Conservation (phyloP, 805 yeast genomes). For the Metschnikowia noctiluminum region DNA sequence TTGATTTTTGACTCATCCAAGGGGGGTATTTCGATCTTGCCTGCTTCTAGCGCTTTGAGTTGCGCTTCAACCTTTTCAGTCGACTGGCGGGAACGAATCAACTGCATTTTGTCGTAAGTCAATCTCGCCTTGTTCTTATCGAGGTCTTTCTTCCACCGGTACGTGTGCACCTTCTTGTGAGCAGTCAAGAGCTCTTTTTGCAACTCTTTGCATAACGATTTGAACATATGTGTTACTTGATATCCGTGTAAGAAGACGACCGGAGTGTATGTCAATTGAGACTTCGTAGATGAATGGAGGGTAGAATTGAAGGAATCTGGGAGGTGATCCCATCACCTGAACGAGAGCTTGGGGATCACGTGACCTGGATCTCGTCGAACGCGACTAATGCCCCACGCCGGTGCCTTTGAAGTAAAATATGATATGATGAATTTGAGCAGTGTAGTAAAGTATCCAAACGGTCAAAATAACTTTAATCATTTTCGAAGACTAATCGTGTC, state of each 20-base stretch:
- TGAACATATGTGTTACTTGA: constrained; percentile 8
- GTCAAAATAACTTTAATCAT: too few species aligned
- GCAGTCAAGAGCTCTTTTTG: constrained; percentile 39
- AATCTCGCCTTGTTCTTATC: constrained; percentile 46
- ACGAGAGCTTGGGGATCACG: too few species aligned
- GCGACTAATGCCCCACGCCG: too few species aligned
- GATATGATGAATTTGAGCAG: too few species aligned
- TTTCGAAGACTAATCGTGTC: too few species aligned
- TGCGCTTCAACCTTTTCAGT: constrained; percentile 33
- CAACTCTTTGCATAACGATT: constrained; percentile 23
- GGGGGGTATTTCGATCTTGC: constrained; percentile 13
- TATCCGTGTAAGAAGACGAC: neutral
- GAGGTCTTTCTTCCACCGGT: constrained; percentile 37
- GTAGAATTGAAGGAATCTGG: too few species aligned
- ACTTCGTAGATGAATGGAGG: too few species aligned
- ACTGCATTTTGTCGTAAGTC: constrained; percentile 47
- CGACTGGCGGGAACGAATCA: constrained; percentile 34
- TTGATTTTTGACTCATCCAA: constrained; percentile 5
- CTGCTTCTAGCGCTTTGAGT: constrained; percentile 22
- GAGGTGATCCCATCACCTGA: too few species aligned
- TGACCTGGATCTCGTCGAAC: too few species aligned
- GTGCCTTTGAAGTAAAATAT: too few species aligned
- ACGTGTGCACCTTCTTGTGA: constrained; percentile 32
- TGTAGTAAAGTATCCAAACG: too few species aligned
- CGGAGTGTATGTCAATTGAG: too few species aligned